Evolutionary conservation across 2,329 filamentous ascomycete genomes (phyloP).

Genomic region (Sordariomycetes sp.): DNA sequence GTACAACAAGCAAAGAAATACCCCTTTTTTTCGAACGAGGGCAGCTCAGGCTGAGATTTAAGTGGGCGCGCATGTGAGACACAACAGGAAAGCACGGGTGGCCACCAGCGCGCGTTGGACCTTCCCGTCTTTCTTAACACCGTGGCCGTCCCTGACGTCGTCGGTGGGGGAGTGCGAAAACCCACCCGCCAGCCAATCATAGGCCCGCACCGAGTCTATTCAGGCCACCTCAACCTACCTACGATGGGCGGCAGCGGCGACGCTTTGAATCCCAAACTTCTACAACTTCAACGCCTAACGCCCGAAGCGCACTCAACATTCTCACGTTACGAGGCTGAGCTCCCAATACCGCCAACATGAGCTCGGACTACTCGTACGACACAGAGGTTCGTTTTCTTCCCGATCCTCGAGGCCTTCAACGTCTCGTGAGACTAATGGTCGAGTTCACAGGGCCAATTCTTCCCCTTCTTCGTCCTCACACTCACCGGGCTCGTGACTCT

Average conservation of each 20-base stretch:
- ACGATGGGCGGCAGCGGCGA: too few relatives aligned
- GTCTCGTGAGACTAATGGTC: too few relatives aligned
- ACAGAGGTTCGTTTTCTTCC: constrained; percentile 53
- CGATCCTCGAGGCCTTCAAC: too few relatives aligned
- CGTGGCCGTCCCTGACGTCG: constrained; percentile 6
- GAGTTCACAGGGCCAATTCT: constrained; percentile 77
- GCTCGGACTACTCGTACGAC: constrained; percentile 96
- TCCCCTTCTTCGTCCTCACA: constrained; percentile 96
- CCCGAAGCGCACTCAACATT: background rate
- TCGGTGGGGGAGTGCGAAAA: constrained; percentile 1
- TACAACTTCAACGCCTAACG: background rate
- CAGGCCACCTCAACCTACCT: constrained; percentile 8
- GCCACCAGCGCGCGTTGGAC: too few relatives aligned
- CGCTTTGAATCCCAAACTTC: background rate
- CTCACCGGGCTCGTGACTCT: constrained; percentile 80
- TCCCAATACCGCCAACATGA: constrained; percentile 52
- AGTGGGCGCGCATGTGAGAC: too few relatives aligned
- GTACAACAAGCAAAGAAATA: too few relatives aligned
- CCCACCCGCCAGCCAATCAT: constrained; percentile 5
- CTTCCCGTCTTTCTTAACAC: too few relatives aligned
- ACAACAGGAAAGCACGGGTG: too few relatives aligned
- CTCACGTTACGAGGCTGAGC: constrained; percentile 18
- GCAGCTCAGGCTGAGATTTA: too few relatives aligned
- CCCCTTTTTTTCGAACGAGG: too few relatives aligned
- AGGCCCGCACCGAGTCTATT: background rate